Evolutionary conservation across 2,329 filamentous ascomycete species (phyloP), one percentile per base, ranked within the genome.

Genomic region (Talaromyces amestolkiae): DNA sequence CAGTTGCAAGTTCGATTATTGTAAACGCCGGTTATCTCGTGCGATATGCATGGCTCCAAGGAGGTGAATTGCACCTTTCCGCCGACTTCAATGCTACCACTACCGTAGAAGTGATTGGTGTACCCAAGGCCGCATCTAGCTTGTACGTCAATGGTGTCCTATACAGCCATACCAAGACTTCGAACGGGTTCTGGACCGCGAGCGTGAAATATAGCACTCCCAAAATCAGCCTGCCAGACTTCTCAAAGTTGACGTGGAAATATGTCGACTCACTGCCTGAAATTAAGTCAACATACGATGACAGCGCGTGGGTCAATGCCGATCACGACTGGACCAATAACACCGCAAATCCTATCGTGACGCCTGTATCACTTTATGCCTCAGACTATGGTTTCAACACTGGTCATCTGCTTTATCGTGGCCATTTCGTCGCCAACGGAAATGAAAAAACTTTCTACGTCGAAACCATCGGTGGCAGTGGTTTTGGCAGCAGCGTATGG

Each of bases 331-430:
- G 81, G 2, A 88, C 87, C 1, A 85, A 85, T 72, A 92, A 92
- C 74, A 86, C 84, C 0, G 78, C 81, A 19, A 72, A 77, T 24
- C 78, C 83, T 1, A 77, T 89, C 2, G 83, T 80, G 0, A 93
- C 91, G 0, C 87, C 89, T 0, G 87, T 85, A 0, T 88, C 86
- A 0, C 83, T 93, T 0, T 91, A 89, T 71, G 83, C 83, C 0
- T 85, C 85, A 17, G 91, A 93, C 75, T 93, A 93, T 71, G 90
- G 90, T 27, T 93, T 87, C 76, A 83, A 91, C 73, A 83, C 87
- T 0, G 90, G 91, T 3, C 85, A 85, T 1, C 80, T 93, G 0
- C 70, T 93, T 58, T 93, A 86, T 79, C 85, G 90, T 1, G 91
- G 90, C 0, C 82, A 87, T 69, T 93, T 94, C 73, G 83, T 79